Evolutionary conservation across 768 basidiomycete genomes (phyloP), one percentile per base, ranked within the genome.

Genomic region (Pleurotus cornucopiae): DNA sequence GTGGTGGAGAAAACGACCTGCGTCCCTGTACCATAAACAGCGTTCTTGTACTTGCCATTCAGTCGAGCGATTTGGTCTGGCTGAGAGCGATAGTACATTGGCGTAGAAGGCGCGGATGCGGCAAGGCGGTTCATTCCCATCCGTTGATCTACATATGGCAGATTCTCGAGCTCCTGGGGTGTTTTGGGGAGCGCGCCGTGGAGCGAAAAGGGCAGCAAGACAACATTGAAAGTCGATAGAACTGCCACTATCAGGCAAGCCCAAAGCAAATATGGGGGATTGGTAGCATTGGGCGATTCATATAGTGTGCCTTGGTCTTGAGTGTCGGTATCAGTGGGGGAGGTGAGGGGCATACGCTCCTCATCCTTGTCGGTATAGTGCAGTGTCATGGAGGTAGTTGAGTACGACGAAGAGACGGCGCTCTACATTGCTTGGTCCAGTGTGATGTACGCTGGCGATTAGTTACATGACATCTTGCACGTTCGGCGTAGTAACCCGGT

Each of bases 1-100:
- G 58, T 43, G 53, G 54, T 57, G 37, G 60, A 61, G 38, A 61
- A 55, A 54, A 58, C 25, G 11, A 61, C 57, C 38, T 61, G 53
- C 20, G 49, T 49, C 1, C 60, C 57, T 30, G 54, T 47, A n/a
- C 60, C 60, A 57, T 49, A 61, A 9, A 58, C 54, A 16, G 57
- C 46, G 21, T 56, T 34, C 9, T 55, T 49, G 12, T 58, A 54
- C 47, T 58, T 61, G 47, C 58, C 51, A 38, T 47, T 61, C 23
- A 61, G 20, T 13, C 60, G 45, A 20, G 44, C 44, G 45, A 58
- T 61, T 16, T 58, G 45, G 12, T 53, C 43, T 16, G 60, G 60
- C 57, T 57, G 58, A 5, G 57, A 21, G 37, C 20, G 46, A 46
- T 58, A 21, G 23, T 47, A 58, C 13, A 23, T 37, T 14, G 54